Percentiles rank a stretch among this genome's conserved stretches.
These are phyloP conservation scores for Agrostemma githago DNA, from an alignment of 148 eudicot species.

Conservation along the genomic window DNA sequence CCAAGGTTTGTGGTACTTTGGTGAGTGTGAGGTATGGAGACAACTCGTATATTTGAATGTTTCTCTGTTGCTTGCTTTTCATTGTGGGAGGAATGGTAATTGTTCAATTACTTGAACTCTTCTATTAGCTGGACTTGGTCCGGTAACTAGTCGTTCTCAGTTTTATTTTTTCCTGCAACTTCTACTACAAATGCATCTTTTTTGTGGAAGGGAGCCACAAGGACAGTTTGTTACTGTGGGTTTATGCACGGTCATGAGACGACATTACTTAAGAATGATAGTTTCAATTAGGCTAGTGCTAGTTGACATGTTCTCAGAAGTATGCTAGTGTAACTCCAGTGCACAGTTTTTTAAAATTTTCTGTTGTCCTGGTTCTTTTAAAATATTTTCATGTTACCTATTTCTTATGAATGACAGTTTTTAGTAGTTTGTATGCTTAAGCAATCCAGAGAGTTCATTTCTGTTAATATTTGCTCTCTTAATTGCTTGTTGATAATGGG, in stretches of 20 bases:
- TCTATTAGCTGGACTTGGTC: background rate
- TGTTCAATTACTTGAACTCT: background rate
- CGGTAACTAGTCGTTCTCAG: background rate
- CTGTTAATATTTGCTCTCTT: background rate
- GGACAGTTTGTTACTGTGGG: background rate
- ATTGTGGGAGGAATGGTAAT: background rate
- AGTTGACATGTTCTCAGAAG: background rate
- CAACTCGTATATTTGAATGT: background rate
- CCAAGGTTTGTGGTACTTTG: background rate
- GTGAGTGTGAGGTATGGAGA: background rate
- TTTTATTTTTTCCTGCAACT: background rate
- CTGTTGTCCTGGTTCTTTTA: background rate
- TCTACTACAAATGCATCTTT: background rate
- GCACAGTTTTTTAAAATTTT: background rate
- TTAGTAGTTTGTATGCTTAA: background rate
- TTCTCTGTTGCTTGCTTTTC: background rate
- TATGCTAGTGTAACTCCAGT: background rate
- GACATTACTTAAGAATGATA: background rate
- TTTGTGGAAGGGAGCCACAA: background rate
- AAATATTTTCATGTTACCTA: background rate
- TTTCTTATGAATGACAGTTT: background rate
- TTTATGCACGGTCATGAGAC: background rate
- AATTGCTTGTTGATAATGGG: background rate
- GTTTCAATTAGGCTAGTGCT: background rate
- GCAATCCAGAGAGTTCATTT: background rate